Base-by-base conservation (phyloP, 1,139 yeast species). In the Yamadazyma atmosphaerica region DNA sequence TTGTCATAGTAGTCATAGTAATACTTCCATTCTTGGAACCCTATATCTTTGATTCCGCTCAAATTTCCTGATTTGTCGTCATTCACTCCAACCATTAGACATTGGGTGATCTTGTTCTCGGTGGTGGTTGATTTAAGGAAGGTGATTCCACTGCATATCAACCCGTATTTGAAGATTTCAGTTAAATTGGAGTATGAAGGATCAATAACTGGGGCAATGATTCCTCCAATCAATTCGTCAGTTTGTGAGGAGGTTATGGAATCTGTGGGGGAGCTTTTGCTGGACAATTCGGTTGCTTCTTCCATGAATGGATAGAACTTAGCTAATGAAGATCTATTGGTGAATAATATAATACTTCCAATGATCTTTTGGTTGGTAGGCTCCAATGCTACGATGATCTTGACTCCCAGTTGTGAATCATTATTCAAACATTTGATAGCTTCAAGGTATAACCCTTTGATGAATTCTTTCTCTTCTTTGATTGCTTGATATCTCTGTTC, bases 111-210 rank as follows among this genome's bases (percentile, higher is more conserved):
- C 32, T 46, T 49, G 7, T 45, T 43, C 7, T 53, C 55, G 34
- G 51, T 56, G 39, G 57, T 54, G 34, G 58, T 61, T 11, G 71
- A 56, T 41, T 76, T 77, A 42, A 78, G 63, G 46, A 70, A 74
- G 4, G 82, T 73, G 26, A 80, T 74, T 3, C 79, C 83, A 42
- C 83, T 74, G 46, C 83, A 77, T 6, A 80, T 72, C 39, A 80
- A 65, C 2, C 85, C 86, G 45, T 74, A 65, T 40, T 72, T 74
- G 55, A 79, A 75, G 4, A 78, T 77, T 37, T 76, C 79, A 4
- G 77, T 71, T 49, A 79, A 65, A 42, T 75, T 77, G 17, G 77
- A 68, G 54, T 78, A 79, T 43, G 70, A 68, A 15, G 79, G 79
- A 47, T 79, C 83, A 24, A 78, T 74, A 14, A 79, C 66, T 1